Conservation (phyloP, 345 rosid species). For the Pugionium cornutum region DNA sequence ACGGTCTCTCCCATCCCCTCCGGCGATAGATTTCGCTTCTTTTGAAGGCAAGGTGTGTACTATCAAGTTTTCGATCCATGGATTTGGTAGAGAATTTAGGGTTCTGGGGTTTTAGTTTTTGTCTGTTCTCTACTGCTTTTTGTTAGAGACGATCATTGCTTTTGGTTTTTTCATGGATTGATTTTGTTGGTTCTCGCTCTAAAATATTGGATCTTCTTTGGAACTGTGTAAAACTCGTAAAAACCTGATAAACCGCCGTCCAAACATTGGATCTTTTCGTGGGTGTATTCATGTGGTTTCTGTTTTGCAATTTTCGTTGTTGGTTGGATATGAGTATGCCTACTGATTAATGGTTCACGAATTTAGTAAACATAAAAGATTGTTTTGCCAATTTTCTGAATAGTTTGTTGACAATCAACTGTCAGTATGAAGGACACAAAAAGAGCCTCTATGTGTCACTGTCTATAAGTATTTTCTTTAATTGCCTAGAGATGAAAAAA, state of each 20-base stretch:
- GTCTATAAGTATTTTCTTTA: neutral
- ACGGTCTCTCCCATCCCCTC: conserved; percentile 68
- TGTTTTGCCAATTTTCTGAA: neutral
- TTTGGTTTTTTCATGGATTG: neutral
- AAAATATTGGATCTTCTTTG: no score
- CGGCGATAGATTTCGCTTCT: conserved; percentile 82
- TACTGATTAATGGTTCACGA: neutral
- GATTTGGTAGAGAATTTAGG: neutral
- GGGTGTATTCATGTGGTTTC: neutral
- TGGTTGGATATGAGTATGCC: conserved; percentile 14
- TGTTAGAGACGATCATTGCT: conserved; percentile 9
- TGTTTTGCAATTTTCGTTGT: neutral
- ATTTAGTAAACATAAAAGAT: neutral
- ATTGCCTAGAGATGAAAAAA: neutral
- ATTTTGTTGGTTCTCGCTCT: neutral
- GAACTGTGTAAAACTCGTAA: no score
- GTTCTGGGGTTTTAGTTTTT: conserved; percentile 5
- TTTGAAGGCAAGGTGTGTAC: conserved; percentile 65
- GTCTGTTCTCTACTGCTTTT: neutral
- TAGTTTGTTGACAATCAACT: neutral
- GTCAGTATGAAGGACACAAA: neutral
- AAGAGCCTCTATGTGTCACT: neutral
- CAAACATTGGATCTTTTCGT: neutral
- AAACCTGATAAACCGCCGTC: neutral
- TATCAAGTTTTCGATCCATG: neutral